phyloP scores from a whole-genome alignment of 1,284 basidiomycete species.

The Ceratobasidium papillatum region DNA sequence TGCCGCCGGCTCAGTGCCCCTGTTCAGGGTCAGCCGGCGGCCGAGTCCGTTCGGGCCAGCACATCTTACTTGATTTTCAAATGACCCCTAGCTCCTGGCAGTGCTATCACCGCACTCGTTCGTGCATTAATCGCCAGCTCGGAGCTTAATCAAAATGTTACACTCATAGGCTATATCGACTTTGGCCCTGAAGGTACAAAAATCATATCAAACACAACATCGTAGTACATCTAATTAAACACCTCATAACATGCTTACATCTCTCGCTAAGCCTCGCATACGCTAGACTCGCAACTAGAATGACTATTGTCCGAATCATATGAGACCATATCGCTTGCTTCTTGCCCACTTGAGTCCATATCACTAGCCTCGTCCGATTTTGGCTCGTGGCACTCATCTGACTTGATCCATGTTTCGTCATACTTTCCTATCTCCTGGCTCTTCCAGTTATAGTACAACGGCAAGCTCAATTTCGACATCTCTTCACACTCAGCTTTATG shows the following conservation, averaged over 20 bases:
- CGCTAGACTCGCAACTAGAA: not conserved
- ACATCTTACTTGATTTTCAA: not conserved
- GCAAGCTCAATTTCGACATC: not conserved
- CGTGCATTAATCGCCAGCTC: not conserved
- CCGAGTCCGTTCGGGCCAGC: slow-evolving; percentile 16
- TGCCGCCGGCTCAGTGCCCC: slow-evolving; percentile 13
- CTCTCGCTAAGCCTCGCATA: not conserved
- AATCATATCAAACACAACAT: not conserved
- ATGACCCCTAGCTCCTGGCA: not conserved
- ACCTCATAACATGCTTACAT: not conserved
- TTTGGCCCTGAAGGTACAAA: not conserved
- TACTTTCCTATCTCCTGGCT: slow-evolving; percentile 4
- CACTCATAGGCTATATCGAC: not conserved
- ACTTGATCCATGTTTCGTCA: not conserved
- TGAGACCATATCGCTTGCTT: not conserved
- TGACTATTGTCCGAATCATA: not conserved
- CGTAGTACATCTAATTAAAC: not conserved
- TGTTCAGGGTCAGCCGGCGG: slow-evolving; percentile 17
- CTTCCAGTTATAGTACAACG: not conserved
- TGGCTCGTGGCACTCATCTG: not conserved
- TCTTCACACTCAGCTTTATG: not conserved
- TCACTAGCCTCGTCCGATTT: not conserved
- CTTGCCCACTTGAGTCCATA: not conserved
- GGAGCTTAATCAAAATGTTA: not conserved
- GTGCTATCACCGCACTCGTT: not conserved